These are phyloP conservation scores for Pichia norvegensis DNA, from an alignment of 1,139 yeast genomes.

Conservation along the genomic window DNA sequence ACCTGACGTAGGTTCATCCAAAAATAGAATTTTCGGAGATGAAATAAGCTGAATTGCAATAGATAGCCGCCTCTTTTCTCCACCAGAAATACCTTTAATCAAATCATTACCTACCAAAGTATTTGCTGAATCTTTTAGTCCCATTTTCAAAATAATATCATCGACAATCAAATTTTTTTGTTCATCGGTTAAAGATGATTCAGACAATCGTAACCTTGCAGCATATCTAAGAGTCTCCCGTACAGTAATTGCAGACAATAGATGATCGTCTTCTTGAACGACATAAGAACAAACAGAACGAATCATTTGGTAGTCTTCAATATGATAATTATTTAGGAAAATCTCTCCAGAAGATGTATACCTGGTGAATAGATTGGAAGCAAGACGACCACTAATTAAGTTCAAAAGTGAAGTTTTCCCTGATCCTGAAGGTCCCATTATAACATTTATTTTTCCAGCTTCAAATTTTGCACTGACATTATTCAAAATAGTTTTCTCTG, in stretches of 20 bases:
- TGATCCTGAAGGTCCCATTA: slow-evolving; percentile 86
- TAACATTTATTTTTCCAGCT: slow-evolving; percentile 66
- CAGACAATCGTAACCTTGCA: slow-evolving; percentile 54
- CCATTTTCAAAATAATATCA: slow-evolving; percentile 55
- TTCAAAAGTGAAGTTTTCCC: slow-evolving; percentile 76
- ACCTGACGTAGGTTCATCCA: slow-evolving; percentile 90
- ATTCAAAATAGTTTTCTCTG: slow-evolving; percentile 35
- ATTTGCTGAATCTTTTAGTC: slow-evolving; percentile 71
- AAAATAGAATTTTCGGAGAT: slow-evolving; percentile 59
- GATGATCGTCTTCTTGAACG: slow-evolving; percentile 69
- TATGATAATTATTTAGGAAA: slow-evolving; percentile 32
- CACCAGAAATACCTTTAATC: slow-evolving; percentile 78
- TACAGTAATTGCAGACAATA: slow-evolving; percentile 65
- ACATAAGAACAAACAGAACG: slow-evolving; percentile 62
- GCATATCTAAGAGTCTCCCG: slow-evolving; percentile 68
- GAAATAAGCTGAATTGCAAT: slow-evolving; percentile 72
- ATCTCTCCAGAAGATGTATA: slow-evolving; percentile 34
- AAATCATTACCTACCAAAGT: slow-evolving; percentile 66
- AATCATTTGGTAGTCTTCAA: slow-evolving; percentile 28
- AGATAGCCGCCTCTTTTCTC: slow-evolving; percentile 76
- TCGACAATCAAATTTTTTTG: slow-evolving; percentile 39
- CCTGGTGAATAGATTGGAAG: slow-evolving; percentile 36
- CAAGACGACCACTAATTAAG: slow-evolving; percentile 54
- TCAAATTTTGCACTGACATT: slow-evolving; percentile 50
- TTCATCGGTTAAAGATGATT: slow-evolving; percentile 29